These are phyloP conservation scores for Rhodamnia argentea DNA, from an alignment of 345 rosid species.

Conservation along the genomic window DNA sequence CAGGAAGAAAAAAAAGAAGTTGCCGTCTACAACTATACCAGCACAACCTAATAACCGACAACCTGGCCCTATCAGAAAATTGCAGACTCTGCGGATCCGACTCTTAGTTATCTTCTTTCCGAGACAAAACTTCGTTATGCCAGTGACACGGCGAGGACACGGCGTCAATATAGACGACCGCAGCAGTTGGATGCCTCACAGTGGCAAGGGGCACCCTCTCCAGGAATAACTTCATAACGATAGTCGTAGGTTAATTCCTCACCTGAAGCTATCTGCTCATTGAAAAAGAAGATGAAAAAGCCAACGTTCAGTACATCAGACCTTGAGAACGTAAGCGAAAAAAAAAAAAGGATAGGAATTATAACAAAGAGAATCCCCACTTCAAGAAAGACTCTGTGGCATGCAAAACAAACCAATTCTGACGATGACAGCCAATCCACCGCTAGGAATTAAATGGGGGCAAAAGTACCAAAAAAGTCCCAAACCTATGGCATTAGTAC, in stretches of 20 bases:
- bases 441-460: background rate
- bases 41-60: background rate
- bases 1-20: background rate
- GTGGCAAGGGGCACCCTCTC: constrained; percentile 53
- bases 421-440: background rate
- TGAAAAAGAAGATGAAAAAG: background rate
- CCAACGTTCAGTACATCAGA: background rate
- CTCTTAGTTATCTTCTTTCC: background rate
- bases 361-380: background rate
- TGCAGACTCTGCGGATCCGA: background rate
- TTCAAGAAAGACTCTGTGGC: background rate
- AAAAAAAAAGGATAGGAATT: background rate
- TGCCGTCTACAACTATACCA: background rate
- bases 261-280: constrained; percentile 80
- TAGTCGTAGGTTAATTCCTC: constrained; percentile 79
- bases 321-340: background rate
- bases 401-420: background rate
- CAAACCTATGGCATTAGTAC: too few species aligned
- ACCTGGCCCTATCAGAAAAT: background rate
- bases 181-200: constrained; percentile 66
- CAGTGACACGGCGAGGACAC: background rate
- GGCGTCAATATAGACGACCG: constrained; percentile 38
- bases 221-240: constrained; percentile 36
- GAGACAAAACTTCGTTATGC: background rate
- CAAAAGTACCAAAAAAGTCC: too few species aligned